Percentiles rank a stretch among this genome's conserved stretches.
These are phyloP conservation scores for Apiotrichum mycotoxinovorans DNA, from an alignment of 1,284 basidiomycete species.

Conservation along the genomic window DNA sequence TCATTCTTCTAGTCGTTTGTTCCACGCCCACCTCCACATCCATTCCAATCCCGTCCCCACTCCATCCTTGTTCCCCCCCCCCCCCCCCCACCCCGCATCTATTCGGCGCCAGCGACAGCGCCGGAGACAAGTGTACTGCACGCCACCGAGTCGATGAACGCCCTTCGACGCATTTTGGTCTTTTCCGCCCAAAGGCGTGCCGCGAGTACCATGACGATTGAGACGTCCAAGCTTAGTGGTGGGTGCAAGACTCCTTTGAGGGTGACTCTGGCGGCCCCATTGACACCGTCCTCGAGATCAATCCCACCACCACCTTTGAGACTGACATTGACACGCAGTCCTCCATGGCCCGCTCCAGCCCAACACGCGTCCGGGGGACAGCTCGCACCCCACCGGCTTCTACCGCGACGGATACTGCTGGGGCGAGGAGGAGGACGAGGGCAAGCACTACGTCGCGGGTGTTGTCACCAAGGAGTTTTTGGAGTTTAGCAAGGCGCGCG, in stretches of 20 bases:
- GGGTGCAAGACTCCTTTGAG: slow-evolving; percentile 5
- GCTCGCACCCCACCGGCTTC: slow-evolving; percentile 41
- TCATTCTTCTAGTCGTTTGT: too few species aligned
- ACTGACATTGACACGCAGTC: slow-evolving; percentile 21
- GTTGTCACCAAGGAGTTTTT: slow-evolving; percentile 45
- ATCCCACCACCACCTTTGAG: background rate
- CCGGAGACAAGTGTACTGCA: too few species aligned
- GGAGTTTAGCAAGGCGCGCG: slow-evolving; percentile 39
- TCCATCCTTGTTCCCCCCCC: too few species aligned
- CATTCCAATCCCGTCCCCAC: too few species aligned
- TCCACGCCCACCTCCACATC: too few species aligned
- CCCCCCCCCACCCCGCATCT: too few species aligned
- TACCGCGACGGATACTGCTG: slow-evolving; percentile 45
- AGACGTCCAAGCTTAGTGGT: slow-evolving; percentile 38
- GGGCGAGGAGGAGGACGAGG: slow-evolving; percentile 35
- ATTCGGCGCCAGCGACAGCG: too few species aligned
- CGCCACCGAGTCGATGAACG: too few species aligned
- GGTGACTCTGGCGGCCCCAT: background rate
- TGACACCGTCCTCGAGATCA: background rate
- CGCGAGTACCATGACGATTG: slow-evolving; percentile 39
- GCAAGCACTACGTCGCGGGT: slow-evolving; percentile 42
- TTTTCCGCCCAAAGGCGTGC: too few species aligned
- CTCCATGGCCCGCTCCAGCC: slow-evolving; percentile 40
- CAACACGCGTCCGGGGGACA: slow-evolving; percentile 31
- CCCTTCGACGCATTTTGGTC: too few species aligned